A percentile compares a stretch with the other conserved stretches of the same genome.
phyloP scores from a whole-genome alignment of 441 rosid species.

The Geranium incanum region DNA sequence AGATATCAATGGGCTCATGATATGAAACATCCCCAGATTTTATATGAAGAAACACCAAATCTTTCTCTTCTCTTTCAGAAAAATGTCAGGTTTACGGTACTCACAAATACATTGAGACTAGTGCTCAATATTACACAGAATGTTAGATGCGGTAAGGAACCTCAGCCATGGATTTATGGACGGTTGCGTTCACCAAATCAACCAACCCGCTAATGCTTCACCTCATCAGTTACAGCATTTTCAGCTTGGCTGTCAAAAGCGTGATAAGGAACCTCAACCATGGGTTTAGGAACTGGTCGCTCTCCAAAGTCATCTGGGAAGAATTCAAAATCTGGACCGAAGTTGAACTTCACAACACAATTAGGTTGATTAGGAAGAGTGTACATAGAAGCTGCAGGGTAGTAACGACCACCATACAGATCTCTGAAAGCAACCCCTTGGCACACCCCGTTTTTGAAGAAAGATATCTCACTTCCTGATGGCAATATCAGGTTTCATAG shows the following conservation, averaged over 20 bases:
- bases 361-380: constrained; percentile 88
- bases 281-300: constrained; percentile 61
- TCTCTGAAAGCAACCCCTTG: constrained; percentile 93
- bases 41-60: constrained; percentile 19
- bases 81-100: constrained; percentile 1
- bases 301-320: constrained; percentile 68
- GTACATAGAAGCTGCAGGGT: constrained; percentile 98
- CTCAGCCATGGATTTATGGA: no score
- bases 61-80: constrained; percentile 20
- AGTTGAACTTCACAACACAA: constrained; percentile 80
- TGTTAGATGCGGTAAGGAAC: not conserved
- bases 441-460: constrained; percentile 79
- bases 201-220: constrained; percentile 41
- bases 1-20: constrained; percentile 11
- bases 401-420: constrained; percentile 74
- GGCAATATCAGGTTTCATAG: constrained; percentile 14
- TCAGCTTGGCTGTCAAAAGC: constrained; percentile 55
- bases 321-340: constrained; percentile 76
- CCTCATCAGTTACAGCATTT: constrained; percentile 51
- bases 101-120: not conserved
- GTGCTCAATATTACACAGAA: not conserved
- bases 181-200: not conserved
- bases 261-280: constrained; percentile 75
- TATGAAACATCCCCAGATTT: constrained; percentile 16
- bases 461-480: constrained; percentile 90